Evolutionary conservation across 768 basidiomycete species (phyloP).

Genomic region (Leccinum arenicola): DNA sequence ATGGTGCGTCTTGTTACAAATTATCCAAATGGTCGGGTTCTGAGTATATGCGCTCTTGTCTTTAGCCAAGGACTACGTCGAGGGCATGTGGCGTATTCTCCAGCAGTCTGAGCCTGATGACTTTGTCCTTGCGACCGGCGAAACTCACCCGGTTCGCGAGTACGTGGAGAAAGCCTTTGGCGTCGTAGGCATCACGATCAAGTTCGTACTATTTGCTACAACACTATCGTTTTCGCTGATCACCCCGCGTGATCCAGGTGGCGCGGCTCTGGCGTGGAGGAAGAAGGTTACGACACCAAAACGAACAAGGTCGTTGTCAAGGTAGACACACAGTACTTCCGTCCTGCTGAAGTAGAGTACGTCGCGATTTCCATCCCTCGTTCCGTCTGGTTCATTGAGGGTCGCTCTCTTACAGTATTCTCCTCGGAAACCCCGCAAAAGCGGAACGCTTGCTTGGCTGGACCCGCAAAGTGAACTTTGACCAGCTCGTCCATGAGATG

Average conservation of each 20-base stretch:
- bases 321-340: conserved; percentile 89
- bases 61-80: conserved; percentile 83
- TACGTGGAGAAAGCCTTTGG: conserved; percentile 87
- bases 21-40: background rate
- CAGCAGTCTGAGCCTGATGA: conserved; percentile 83
- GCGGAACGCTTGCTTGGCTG: conserved; percentile 87
- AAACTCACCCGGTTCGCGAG: conserved; percentile 93
- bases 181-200: conserved; percentile 62
- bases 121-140: conserved; percentile 93
- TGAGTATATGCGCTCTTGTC: conserved; percentile 7
- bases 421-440: conserved; percentile 86
- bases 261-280: conserved; percentile 72
- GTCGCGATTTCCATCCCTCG: conserved; percentile 30
- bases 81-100: conserved; percentile 98
- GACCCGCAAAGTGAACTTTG: conserved; percentile 84
- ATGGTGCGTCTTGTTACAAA: conserved; percentile 52
- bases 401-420: conserved; percentile 46
- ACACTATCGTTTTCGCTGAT: conserved; percentile 3
- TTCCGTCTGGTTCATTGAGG: background rate
- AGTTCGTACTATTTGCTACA: conserved; percentile 37
- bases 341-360: conserved; percentile 92
- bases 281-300: conserved; percentile 71
- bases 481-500: conserved; percentile 89
- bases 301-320: conserved; percentile 74
- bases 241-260: conserved; percentile 47